Conservation (phyloP, 345 rosid species). For the Isatis tinctoria region DNA sequence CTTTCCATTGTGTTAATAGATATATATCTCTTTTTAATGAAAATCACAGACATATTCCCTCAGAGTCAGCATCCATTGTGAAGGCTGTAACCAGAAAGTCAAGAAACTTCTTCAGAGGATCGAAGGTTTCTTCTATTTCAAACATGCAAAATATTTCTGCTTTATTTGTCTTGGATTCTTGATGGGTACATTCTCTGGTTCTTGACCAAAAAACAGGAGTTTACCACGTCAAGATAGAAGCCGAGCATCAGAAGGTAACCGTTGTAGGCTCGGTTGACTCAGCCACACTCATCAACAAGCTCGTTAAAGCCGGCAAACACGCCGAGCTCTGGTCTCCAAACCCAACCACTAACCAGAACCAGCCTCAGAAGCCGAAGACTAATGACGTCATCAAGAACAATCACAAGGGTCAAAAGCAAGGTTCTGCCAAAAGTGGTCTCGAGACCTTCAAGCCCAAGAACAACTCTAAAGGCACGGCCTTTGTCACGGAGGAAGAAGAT, state of each 20-base stretch:
- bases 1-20: not conserved
- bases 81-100: slow-evolving; percentile 82
- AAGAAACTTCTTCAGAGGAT: slow-evolving; percentile 80
- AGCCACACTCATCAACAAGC: slow-evolving; percentile 63
- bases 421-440: slow-evolving; percentile 30
- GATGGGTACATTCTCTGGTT: not conserved
- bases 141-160: slow-evolving; percentile 15
- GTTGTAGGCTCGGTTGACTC: slow-evolving; percentile 65
- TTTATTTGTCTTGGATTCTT: not conserved
- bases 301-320: slow-evolving; percentile 64
- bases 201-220: slow-evolving; percentile 44
- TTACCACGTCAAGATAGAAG: slow-evolving; percentile 60
- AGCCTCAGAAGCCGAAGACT: slow-evolving; percentile 40
- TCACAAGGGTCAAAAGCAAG: slow-evolving; percentile 52
- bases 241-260: slow-evolving; percentile 74
- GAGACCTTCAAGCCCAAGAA: slow-evolving; percentile 52
- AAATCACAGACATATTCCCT: slow-evolving; percentile 58
- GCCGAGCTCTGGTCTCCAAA: slow-evolving; percentile 74
- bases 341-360: slow-evolving; percentile 43
- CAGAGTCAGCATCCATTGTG: slow-evolving; percentile 78
- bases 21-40: not conserved
- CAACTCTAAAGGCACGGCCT: slow-evolving; percentile 28
- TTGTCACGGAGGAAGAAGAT: slow-evolving; percentile 43
- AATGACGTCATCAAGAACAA: slow-evolving; percentile 40
- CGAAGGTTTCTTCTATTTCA: slow-evolving; percentile 49